These are phyloP conservation scores for Ascosphaera pollenicola DNA, from an alignment of 2,329 filamentous ascomycete species.

Conservation along the genomic window DNA sequence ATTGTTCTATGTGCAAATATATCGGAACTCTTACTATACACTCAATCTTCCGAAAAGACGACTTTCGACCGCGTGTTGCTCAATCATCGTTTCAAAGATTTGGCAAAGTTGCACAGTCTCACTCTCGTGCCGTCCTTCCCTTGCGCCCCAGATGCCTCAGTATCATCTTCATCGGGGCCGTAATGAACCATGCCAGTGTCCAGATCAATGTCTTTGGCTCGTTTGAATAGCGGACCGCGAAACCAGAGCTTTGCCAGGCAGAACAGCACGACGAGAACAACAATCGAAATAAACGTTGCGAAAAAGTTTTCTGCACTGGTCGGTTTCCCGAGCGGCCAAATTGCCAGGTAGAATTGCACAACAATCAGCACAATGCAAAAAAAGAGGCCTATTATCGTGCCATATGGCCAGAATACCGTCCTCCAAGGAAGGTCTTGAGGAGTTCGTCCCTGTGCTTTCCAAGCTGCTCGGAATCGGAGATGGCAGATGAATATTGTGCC, in stretches of 20 bases:
- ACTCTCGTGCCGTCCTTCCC: background rate
- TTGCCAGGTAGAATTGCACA: constrained; percentile 25
- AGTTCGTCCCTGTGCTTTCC: constrained; percentile 19
- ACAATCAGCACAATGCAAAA: constrained; percentile 25
- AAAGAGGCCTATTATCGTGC: constrained; percentile 21
- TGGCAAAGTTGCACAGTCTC: background rate
- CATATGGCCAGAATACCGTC: constrained; percentile 23
- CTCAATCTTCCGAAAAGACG: too few species aligned
- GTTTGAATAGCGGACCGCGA: constrained; percentile 15
- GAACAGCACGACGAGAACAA: constrained; percentile 21
- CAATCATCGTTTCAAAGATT: background rate
- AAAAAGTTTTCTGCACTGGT: constrained; percentile 23
- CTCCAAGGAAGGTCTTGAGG: constrained; percentile 20
- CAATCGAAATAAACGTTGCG: constrained; percentile 24
- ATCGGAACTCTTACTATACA: too few species aligned
- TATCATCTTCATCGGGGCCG: background rate
- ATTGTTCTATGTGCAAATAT: too few species aligned
- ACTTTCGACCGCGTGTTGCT: too few species aligned
- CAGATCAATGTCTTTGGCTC: constrained; percentile 14
- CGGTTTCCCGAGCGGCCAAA: constrained; percentile 20
- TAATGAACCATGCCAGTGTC: constrained; percentile 9
- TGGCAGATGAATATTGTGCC: constrained; percentile 23
- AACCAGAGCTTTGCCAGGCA: constrained; percentile 20
- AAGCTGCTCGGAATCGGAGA: constrained; percentile 21
- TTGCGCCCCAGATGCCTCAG: background rate